These are phyloP conservation scores for Leptographium procerum DNA, from an alignment of 2,329 filamentous ascomycete species.

Conservation along the genomic window DNA sequence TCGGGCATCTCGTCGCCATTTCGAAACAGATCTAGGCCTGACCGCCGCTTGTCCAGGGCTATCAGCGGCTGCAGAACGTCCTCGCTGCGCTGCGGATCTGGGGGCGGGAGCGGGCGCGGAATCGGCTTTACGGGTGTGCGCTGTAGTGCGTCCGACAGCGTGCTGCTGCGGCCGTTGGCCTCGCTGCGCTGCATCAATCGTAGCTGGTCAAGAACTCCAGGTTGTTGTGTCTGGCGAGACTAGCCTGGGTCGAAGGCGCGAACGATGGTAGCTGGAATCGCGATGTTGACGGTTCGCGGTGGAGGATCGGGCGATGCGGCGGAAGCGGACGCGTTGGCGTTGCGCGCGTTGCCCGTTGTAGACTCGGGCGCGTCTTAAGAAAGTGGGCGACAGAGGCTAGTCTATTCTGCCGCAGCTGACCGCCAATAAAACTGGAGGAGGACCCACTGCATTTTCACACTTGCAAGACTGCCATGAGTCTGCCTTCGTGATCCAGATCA, in stretches of 20 bases:
- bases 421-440: too few species aligned
- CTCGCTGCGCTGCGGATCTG: conserved; percentile 28
- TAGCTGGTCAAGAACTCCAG: conserved; percentile 40
- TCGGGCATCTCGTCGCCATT: conserved; percentile 30
- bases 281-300: conserved; percentile 7
- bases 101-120: conserved; percentile 35
- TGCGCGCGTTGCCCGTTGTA: not conserved
- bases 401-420: too few species aligned
- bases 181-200: conserved; percentile 18
- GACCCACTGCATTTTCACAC: too few species aligned
- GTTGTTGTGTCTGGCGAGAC: conserved; percentile 49
- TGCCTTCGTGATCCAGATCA: too few species aligned
- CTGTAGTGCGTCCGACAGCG: conserved; percentile 23
- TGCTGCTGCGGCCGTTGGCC: conserved; percentile 14
- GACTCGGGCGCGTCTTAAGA: not conserved
- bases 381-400: too few species aligned
- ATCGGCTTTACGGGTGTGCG: conserved; percentile 31
- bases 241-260: conserved; percentile 56
- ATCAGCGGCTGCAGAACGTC: conserved; percentile 31
- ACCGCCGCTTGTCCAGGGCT: conserved; percentile 24
- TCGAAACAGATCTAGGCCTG: conserved; percentile 22
- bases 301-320: conserved; percentile 23
- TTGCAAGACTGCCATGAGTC: too few species aligned
- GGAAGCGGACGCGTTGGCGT: conserved; percentile 15
- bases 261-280: conserved; percentile 40